phyloP scores from a whole-genome alignment of 1,284 basidiomycete species.

The Pseudozyma sp. region DNA sequence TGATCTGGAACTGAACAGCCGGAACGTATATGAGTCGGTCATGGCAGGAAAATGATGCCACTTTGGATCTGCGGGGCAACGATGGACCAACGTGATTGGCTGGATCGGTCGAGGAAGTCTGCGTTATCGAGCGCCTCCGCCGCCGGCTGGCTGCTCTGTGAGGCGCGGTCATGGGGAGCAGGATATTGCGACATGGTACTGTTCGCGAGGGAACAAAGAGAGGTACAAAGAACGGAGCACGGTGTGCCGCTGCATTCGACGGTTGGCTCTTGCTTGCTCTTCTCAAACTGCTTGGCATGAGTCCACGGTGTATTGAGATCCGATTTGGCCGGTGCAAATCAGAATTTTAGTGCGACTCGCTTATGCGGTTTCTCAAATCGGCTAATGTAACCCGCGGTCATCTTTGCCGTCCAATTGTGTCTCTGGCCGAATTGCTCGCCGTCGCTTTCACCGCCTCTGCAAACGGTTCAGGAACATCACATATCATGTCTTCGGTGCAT shows the following conservation, averaged over 20 bases:
- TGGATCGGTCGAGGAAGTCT: not conserved
- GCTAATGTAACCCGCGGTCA: not conserved
- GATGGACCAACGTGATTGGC: constrained; percentile 5
- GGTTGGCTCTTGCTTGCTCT: not conserved
- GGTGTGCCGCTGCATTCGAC: constrained; percentile 25
- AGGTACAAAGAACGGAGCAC: constrained; percentile 7
- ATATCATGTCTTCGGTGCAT: no score
- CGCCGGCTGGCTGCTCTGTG: not conserved
- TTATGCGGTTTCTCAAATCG: constrained; percentile 15
- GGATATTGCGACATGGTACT: not conserved
- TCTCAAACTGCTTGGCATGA: no score
- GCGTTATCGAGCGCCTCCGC: not conserved
- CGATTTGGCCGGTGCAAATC: constrained; percentile 1
- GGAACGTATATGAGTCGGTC: not conserved
- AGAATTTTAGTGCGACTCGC: constrained; percentile 22
- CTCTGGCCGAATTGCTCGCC: not conserved
- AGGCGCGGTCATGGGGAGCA: not conserved
- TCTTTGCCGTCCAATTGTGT: not conserved
- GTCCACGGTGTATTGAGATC: no score
- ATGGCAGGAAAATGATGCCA: not conserved
- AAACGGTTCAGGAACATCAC: no score
- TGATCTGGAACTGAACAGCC: no score
- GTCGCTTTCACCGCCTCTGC: no score
- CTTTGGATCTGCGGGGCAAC: not conserved
- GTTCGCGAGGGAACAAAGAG: no score